Evolutionary conservation across 768 basidiomycete genomes (phyloP).

Genomic region (Sutorius australiensis): DNA sequence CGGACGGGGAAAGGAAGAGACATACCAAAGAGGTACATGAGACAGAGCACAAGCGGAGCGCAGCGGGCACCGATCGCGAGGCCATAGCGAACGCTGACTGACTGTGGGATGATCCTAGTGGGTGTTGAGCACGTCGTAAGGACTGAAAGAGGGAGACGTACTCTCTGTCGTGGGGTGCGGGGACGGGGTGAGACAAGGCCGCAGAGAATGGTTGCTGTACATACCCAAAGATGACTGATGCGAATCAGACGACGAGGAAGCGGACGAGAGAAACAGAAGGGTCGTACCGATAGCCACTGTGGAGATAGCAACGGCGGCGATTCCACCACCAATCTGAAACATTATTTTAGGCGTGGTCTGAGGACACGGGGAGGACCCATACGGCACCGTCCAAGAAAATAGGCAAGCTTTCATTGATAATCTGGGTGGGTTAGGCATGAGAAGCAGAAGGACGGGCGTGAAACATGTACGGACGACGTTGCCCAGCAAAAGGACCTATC

Average conservation of each 20-base stretch:
- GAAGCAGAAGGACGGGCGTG: neutral
- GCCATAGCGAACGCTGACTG: slow-evolving; percentile 75
- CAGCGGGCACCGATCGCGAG: slow-evolving; percentile 76
- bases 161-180: slow-evolving; percentile 33
- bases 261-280: neutral
- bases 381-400: slow-evolving; percentile 77
- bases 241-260: neutral
- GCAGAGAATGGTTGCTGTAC: slow-evolving; percentile 13
- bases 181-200: neutral
- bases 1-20: neutral
- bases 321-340: slow-evolving; percentile 57
- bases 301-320: slow-evolving; percentile 75
- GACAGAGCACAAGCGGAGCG: slow-evolving; percentile 64
- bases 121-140: neutral
- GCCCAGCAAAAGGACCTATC: slow-evolving; percentile 75
- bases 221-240: slow-evolving; percentile 77
- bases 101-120: slow-evolving; percentile 62
- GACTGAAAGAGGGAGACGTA: slow-evolving; percentile 13
- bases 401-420: slow-evolving; percentile 79
- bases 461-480: slow-evolving; percentile 64
- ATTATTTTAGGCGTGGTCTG: slow-evolving; percentile 47
- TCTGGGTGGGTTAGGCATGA: slow-evolving; percentile 37
- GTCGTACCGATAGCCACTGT: slow-evolving; percentile 53
- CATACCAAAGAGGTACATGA: slow-evolving; percentile 64
- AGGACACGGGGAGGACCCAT: slow-evolving; percentile 34